Conservation (phyloP, 1,139 yeast genomes). For the Candida dubliniensis region DNA sequence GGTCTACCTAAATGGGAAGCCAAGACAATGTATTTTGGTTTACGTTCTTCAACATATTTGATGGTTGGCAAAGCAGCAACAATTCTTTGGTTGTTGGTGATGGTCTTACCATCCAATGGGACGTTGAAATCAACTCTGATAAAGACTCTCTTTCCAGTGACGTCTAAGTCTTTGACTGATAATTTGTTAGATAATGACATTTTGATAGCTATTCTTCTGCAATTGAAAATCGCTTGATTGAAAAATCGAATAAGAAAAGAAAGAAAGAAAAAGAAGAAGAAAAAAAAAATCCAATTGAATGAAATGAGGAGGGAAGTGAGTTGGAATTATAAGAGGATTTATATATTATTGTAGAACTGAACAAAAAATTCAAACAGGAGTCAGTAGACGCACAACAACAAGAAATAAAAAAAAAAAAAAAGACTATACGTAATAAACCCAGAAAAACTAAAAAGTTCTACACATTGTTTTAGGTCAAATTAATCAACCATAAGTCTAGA, state of each 20-base stretch:
- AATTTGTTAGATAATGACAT: constrained; percentile 93
- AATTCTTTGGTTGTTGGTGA: constrained; percentile 98
- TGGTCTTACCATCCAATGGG: constrained; percentile 91
- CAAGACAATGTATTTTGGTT: constrained; percentile 84
- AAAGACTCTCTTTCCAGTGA: constrained; percentile 87
- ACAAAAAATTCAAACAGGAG: neutral
- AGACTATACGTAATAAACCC: neutral
- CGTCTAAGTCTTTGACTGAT: constrained; percentile 85
- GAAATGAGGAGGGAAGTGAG: neutral
- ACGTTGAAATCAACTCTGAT: constrained; percentile 98
- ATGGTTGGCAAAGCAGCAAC: constrained; percentile 98
- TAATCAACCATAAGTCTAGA: neutral
- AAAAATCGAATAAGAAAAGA: constrained; percentile 1
- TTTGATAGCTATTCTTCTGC: constrained; percentile 8
- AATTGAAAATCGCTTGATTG: constrained; percentile 8
- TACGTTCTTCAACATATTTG: constrained; percentile 83
- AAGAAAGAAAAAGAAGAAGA: constrained; percentile 1
- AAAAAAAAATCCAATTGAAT: neutral
- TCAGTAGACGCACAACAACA: constrained; percentile 3
- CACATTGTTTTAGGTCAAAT: no score
- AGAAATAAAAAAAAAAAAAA: neutral
- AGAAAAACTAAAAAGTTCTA: neutral
- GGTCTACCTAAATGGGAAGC: constrained; percentile 99
- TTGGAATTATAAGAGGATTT: neutral
- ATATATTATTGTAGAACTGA: neutral